Conservation (phyloP, 805 yeast genomes). For the Yamadazyma ubonensis region DNA sequence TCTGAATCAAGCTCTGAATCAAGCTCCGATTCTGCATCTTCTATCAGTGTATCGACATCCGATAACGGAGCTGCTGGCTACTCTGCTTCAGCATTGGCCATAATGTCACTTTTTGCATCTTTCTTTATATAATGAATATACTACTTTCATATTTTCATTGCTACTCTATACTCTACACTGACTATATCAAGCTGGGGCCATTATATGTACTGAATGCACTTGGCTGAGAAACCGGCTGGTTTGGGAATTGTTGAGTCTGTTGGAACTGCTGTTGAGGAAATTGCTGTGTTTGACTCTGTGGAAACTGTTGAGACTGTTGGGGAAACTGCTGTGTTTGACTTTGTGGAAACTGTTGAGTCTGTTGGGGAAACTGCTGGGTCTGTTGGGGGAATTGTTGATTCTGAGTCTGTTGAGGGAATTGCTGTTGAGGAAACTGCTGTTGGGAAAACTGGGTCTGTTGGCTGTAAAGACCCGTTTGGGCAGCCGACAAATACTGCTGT, state of each 20-base stretch:
- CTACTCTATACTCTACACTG: background rate
- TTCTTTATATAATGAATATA: slow-evolving; percentile 3
- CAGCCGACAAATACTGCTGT: slow-evolving; percentile 36
- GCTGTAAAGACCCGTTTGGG: slow-evolving; percentile 33
- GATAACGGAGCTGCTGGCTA: slow-evolving; percentile 1
- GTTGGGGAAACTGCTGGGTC: slow-evolving; percentile 2
- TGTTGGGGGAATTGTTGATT: background rate
- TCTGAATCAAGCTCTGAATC: background rate
- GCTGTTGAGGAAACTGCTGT: slow-evolving; percentile 6
- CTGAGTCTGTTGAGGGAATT: slow-evolving; percentile 10
- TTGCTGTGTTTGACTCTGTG: slow-evolving; percentile 3
- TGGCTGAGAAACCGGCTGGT: too few species aligned
- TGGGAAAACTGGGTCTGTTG: slow-evolving; percentile 20
- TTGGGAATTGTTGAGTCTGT: background rate
- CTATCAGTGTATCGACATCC: slow-evolving; percentile 5
- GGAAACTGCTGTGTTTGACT: slow-evolving; percentile 4
- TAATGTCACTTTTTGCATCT: slow-evolving; percentile 9
- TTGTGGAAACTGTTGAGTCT: slow-evolving; percentile 11
- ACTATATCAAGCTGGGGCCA: slow-evolving; percentile 17
- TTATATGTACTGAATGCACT: slow-evolving; percentile 11
- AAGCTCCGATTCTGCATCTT: slow-evolving; percentile 6
- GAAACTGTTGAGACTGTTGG: background rate
- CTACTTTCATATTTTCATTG: background rate
- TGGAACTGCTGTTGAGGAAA: background rate
- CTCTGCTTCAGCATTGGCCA: slow-evolving; percentile 5